Percentiles rank a stretch among this genome's conserved stretches.
Evolutionary conservation across 345 rosid genomes (phyloP).

Genomic region (Sisymbrium irio): DNA sequence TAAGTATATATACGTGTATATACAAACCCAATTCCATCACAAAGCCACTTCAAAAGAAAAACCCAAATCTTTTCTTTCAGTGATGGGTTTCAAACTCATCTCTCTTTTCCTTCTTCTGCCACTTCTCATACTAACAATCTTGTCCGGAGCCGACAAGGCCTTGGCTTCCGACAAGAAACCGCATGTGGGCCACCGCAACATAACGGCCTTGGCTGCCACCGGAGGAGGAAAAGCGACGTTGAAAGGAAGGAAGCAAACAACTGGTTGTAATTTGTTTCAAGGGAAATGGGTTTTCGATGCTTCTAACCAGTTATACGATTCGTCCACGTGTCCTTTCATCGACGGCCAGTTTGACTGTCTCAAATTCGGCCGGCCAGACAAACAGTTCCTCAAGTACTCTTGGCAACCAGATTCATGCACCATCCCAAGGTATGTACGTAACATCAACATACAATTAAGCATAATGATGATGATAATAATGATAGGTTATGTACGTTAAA

Average conservation of each 20-base stretch:
- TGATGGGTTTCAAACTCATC: slow-evolving; percentile 39
- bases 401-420: slow-evolving; percentile 77
- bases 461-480: background rate
- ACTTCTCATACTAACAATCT: slow-evolving; percentile 21
- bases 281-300: slow-evolving; percentile 70
- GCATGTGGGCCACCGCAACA: slow-evolving; percentile 11
- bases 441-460: background rate
- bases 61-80: background rate
- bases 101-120: slow-evolving; percentile 20
- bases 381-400: slow-evolving; percentile 69
- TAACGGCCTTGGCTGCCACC: slow-evolving; percentile 1
- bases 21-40: slow-evolving; percentile 16
- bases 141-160: slow-evolving; percentile 5
- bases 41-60: background rate
- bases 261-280: slow-evolving; percentile 69
- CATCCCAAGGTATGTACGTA: slow-evolving; percentile 62
- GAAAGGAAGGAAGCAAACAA: slow-evolving; percentile 48
- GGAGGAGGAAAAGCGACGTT: slow-evolving; percentile 33
- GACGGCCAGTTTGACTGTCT: slow-evolving; percentile 75
- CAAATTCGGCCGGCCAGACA: slow-evolving; percentile 71
- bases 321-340: slow-evolving; percentile 67
- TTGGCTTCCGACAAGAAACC: slow-evolving; percentile 18
- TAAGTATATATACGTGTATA: slow-evolving; percentile 14
- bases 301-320: slow-evolving; percentile 63
- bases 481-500: background rate